A percentile compares a stretch with the other conserved stretches of the same genome.
phyloP scores from a whole-genome alignment of 345 rosid species.

The Gossypium turneri region DNA sequence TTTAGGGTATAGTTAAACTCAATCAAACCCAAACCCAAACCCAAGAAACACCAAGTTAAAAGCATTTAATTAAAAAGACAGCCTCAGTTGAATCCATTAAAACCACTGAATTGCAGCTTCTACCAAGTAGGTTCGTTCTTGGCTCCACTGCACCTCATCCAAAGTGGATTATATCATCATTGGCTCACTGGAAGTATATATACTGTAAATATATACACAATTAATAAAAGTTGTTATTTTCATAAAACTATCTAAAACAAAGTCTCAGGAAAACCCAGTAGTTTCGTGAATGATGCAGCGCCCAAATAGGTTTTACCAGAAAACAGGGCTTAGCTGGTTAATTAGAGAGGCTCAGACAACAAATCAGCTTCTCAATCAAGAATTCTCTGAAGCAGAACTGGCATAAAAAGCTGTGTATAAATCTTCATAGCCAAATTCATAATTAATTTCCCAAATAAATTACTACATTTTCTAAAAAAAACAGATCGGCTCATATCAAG shows the following conservation, averaged over 20 bases:
- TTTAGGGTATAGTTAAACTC: slow-evolving; percentile 53
- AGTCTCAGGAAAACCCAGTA: neutral
- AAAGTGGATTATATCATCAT: slow-evolving; percentile 40
- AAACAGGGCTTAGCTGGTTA: neutral
- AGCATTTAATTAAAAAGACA: neutral
- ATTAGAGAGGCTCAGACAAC: slow-evolving; percentile 43
- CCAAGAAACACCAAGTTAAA: neutral
- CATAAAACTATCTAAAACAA: neutral
- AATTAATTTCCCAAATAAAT: fast-evolving
- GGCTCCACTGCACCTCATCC: slow-evolving; percentile 51
- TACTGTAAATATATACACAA: neutral
- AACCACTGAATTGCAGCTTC: slow-evolving; percentile 38
- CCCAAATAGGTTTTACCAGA: neutral
- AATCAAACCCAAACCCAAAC: neutral
- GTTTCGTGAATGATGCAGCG: neutral
- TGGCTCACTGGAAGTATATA: neutral
- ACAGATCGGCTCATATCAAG: slow-evolving; percentile 61
- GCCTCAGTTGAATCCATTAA: slow-evolving; percentile 51
- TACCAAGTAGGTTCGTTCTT: slow-evolving; percentile 58
- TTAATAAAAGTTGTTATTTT: neutral
- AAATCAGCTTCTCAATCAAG: slow-evolving; percentile 81
- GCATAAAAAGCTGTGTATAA: slow-evolving; percentile 61
- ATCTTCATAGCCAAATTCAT: slow-evolving; percentile 42
- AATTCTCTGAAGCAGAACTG: slow-evolving; percentile 98
- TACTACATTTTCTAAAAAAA: too few relatives aligned